phyloP scores from a whole-genome alignment of 2,329 filamentous ascomycete species.

The Fusarium euwallaceae region DNA sequence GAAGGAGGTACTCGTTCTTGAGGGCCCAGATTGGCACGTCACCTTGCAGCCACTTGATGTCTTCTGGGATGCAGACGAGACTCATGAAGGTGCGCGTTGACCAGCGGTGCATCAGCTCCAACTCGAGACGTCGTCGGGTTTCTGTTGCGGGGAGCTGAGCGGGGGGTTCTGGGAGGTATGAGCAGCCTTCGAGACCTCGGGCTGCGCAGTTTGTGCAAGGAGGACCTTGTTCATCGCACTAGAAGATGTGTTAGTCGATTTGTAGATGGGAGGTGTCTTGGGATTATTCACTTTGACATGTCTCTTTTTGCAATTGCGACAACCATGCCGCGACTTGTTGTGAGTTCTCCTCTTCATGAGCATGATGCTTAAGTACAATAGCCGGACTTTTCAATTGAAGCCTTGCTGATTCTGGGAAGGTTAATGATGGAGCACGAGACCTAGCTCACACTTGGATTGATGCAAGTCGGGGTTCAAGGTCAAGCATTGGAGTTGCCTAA shows the following conservation, averaged over 20 bases:
- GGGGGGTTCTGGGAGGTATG: constrained; percentile 31
- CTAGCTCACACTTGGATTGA: not conserved
- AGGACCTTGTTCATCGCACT: constrained; percentile 55
- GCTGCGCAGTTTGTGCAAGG: constrained; percentile 52
- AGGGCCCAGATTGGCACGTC: constrained; percentile 52
- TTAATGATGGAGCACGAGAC: not conserved
- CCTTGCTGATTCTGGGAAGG: not conserved
- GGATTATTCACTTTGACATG: constrained; percentile 38
- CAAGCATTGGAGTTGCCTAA: not conserved
- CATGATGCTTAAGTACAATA: not conserved
- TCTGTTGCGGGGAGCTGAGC: constrained; percentile 26
- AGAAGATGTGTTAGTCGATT: not conserved
- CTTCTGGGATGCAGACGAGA: constrained; percentile 54
- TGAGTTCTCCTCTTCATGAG: constrained; percentile 42
- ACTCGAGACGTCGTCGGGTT: constrained; percentile 52
- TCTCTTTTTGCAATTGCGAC: constrained; percentile 45
- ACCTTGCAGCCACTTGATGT: constrained; percentile 51
- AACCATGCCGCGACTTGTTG: constrained; percentile 44
- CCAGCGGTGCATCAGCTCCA: constrained; percentile 67
- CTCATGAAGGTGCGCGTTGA: constrained; percentile 59
- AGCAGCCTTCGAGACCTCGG: constrained; percentile 42
- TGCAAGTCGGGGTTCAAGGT: not conserved
- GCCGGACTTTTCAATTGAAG: not conserved
- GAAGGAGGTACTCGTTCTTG: constrained; percentile 55
- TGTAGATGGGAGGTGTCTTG: not conserved